Conservation (phyloP, 164 flowering plant species). For the Sedum album region DNA sequence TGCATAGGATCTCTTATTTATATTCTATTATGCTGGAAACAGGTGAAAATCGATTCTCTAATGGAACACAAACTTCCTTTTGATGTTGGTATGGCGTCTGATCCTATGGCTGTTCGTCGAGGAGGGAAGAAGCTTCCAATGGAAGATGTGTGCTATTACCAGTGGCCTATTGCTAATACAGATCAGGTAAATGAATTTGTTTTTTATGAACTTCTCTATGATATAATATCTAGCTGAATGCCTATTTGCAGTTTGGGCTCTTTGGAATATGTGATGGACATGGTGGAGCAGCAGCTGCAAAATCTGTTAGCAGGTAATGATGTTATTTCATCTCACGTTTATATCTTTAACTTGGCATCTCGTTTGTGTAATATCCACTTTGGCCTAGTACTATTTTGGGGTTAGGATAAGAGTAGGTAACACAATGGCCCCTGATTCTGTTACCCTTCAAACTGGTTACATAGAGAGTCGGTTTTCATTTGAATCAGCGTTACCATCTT, state of each 20-base stretch:
- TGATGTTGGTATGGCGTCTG: slow-evolving; percentile 85
- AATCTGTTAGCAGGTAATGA: slow-evolving; percentile 79
- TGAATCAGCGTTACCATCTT: not conserved
- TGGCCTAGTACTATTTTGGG: not conserved
- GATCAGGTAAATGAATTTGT: slow-evolving; percentile 48
- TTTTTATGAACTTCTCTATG: not conserved
- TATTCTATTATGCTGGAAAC: slow-evolving; percentile 12
- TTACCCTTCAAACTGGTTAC: too few relatives aligned
- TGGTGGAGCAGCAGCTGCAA: slow-evolving; percentile 88
- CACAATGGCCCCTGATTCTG: not conserved
- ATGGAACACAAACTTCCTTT: slow-evolving; percentile 43
- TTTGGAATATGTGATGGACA: slow-evolving; percentile 98
- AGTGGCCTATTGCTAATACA: slow-evolving; percentile 84
- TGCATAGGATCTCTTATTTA: not conserved
- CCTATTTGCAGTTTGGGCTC: slow-evolving; percentile 72
- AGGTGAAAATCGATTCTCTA: slow-evolving; percentile 64
- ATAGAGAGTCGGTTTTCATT: too few relatives aligned
- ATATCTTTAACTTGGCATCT: not conserved
- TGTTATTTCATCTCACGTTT: slow-evolving; percentile 4
- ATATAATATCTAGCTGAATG: slow-evolving; percentile 7
- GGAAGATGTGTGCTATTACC: slow-evolving; percentile 91
- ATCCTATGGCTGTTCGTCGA: slow-evolving; percentile 88
- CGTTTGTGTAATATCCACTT: not conserved
- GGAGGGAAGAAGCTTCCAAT: slow-evolving; percentile 88
- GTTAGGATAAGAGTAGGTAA: not conserved